Base-by-base conservation (phyloP, 805 yeast genomes). In the Kodamaea kaohsiungensis region DNA sequence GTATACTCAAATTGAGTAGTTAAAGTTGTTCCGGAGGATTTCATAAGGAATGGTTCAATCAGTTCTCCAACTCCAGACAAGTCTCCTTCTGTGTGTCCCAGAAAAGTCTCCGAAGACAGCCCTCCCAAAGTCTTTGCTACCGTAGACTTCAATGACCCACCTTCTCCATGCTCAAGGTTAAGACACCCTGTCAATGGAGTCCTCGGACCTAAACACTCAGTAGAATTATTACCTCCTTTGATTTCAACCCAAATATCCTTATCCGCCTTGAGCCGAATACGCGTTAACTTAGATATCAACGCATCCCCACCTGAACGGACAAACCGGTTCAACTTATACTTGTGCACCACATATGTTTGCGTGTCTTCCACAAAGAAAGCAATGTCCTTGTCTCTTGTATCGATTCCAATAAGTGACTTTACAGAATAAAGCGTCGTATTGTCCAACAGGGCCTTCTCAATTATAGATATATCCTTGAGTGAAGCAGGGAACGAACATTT, bases 111-210 rank as follows among this genome's bases (percentile, higher is more conserved):
- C 8, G 17, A 2, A 3, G 45, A 40, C 25, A 22, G 2, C 33
- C 57, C 39, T 1, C 68, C 66, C 37, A 62, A 39, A 1, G 50
- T 48, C 22, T 48, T 54, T 6, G 60, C 43, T 19, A 63, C 55
- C 19, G 57, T 15, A 12, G 66, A 66, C 9, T 47, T 27, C 12
- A 65, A 22, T n/a, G 54, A 12, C 2, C 67, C 68, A 1, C 65
- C 69, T 30, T 60, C 61, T 1, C 69, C 70, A 25, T 50, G 48
- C 7, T 30, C 43, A 15, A 43, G 55, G 48, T 54, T 56, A 39
- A 63, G 59, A 42, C 68, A 65, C 35, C 63, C 66, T 1, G 65
- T 55, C 8, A 62, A 19, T 0, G 70, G 65, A 3, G 46, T 37
- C 7, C 43, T 17, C 12, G 48, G 49, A 7, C 53, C 53, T 6